phyloP scores from a whole-genome alignment of 306 rosid species.

The Cyclanthera cordifolia region DNA sequence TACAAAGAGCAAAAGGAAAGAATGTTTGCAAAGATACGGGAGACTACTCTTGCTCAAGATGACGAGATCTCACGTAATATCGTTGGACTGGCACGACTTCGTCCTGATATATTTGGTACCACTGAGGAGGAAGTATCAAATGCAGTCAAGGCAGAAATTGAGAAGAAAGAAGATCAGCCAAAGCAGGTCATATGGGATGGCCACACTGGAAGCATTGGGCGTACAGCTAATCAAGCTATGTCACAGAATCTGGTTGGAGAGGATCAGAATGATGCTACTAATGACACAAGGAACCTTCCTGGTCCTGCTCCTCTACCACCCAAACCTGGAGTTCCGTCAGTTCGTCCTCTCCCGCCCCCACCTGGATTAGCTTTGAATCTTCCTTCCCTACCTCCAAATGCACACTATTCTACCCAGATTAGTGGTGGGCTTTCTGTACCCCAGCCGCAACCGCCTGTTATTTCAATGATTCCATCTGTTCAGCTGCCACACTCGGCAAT shows the following conservation, averaged over 20 bases:
- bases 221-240: slow-evolving; percentile 89
- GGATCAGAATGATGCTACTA: slow-evolving; percentile 46
- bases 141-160: slow-evolving; percentile 96
- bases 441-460: slow-evolving; percentile 50
- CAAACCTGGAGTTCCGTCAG: slow-evolving; percentile 61
- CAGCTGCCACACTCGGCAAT: slow-evolving; percentile 59
- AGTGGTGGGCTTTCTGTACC: slow-evolving; percentile 46
- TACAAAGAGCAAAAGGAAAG: slow-evolving; percentile 92
- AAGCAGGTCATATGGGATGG: slow-evolving; percentile 99
- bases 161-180: slow-evolving; percentile 91
- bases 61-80: slow-evolving; percentile 78
- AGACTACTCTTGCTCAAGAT: slow-evolving; percentile 92
- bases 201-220: slow-evolving; percentile 93
- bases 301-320: slow-evolving; percentile 96
- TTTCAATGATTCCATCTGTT: slow-evolving; percentile 47
- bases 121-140: slow-evolving; percentile 96
- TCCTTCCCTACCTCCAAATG: slow-evolving; percentile 52
- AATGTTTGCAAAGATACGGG: slow-evolving; percentile 96
- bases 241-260: slow-evolving; percentile 60
- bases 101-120: slow-evolving; percentile 97
- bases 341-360: slow-evolving; percentile 93
- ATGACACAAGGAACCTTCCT: slow-evolving; percentile 50
- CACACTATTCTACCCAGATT: slow-evolving; percentile 51
- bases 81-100: slow-evolving; percentile 86
- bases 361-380: slow-evolving; percentile 83